phyloP scores from a whole-genome alignment of 1,284 basidiomycete species.

The Melampsora americana region DNA sequence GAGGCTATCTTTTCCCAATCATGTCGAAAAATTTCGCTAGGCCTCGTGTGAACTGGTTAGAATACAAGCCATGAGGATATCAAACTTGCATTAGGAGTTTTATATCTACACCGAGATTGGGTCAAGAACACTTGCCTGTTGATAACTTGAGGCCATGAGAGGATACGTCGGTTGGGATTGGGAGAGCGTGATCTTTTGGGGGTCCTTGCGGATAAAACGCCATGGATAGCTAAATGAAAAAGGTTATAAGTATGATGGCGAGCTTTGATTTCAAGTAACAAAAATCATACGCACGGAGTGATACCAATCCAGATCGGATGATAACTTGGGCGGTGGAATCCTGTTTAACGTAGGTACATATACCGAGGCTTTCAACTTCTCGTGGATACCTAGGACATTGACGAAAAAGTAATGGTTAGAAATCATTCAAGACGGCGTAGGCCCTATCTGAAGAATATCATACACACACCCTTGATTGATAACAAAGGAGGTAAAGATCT shows the following conservation, averaged over 20 bases:
- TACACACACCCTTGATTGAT: constrained; percentile 24
- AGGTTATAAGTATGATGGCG: background rate
- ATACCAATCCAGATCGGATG: constrained; percentile 21
- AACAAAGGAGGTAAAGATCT: background rate
- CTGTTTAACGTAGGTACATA: constrained; percentile 4
- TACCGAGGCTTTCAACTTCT: constrained; percentile 25
- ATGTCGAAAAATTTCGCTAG: background rate
- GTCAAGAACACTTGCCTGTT: background rate
- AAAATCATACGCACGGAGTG: background rate
- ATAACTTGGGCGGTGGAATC: background rate
- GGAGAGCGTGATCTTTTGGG: background rate
- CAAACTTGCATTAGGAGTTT: background rate
- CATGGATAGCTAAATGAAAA: background rate
- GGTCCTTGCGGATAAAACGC: background rate
- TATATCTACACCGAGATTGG: background rate
- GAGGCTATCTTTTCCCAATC: background rate
- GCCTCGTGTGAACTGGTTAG: background rate
- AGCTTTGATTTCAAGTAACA: background rate
- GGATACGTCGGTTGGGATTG: background rate
- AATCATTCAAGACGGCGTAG: background rate
- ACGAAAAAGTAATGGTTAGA: background rate
- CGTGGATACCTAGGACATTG: constrained; percentile 10
- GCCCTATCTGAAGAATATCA: no score
- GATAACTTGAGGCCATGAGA: background rate
- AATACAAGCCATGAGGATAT: background rate